These are phyloP conservation scores for Plantago coronopus DNA, from an alignment of 305 asterid genomes.

Conservation along the genomic window DNA sequence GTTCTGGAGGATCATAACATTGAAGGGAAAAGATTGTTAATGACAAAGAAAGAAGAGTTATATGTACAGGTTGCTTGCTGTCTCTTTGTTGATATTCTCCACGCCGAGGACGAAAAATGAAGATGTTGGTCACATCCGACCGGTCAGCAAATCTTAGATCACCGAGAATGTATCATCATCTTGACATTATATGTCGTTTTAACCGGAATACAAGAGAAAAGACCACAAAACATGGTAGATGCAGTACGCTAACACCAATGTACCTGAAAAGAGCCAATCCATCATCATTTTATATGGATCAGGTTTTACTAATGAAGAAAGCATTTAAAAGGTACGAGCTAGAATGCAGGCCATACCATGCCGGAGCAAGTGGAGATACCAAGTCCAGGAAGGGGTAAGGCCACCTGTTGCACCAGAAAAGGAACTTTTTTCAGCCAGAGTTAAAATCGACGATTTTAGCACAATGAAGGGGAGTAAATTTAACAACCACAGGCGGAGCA, in stretches of 20 bases:
- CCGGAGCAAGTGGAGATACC: slow-evolving; percentile 67
- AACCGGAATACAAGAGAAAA: slow-evolving; percentile 44
- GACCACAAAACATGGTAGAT: slow-evolving; percentile 54
- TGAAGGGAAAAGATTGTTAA: not conserved
- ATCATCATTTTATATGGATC: not conserved
- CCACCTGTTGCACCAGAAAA: slow-evolving; percentile 55
- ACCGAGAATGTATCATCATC: slow-evolving; percentile 6
- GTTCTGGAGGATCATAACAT: not conserved
- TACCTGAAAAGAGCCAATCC: slow-evolving; percentile 45
- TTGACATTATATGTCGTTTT: slow-evolving; percentile 34
- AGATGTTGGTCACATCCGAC: not conserved
- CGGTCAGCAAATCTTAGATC: not conserved
- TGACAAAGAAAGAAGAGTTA: not conserved
- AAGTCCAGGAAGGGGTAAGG: slow-evolving; percentile 82
- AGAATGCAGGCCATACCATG: slow-evolving; percentile 46
- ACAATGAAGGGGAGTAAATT: not conserved
- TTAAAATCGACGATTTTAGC: not conserved
- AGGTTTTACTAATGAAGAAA: not conserved
- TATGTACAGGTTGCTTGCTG: not conserved
- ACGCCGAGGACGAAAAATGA: not conserved
- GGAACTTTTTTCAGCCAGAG: not conserved
- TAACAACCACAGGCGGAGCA: too few relatives aligned
- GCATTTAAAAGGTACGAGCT: not conserved
- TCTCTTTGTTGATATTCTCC: not conserved
- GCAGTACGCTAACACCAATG: slow-evolving; percentile 52